Base-by-base conservation (phyloP, 805 yeast species). In the Scheffersomyces spartinae region DNA sequence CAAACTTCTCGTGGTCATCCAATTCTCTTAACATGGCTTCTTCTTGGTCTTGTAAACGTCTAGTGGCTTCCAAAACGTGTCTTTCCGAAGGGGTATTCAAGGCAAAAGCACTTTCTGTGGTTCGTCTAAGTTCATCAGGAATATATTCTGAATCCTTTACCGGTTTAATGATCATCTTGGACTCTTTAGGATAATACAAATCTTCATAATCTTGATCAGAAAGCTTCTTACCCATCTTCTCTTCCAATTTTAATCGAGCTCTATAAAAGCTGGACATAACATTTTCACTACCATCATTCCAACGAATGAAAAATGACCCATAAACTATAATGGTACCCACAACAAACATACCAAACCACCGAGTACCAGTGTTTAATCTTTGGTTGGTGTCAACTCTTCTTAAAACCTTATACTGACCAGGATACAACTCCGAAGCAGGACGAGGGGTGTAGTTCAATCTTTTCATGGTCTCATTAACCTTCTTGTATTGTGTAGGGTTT, bases 241-340 rank as follows among this genome's bases (percentile, higher is more conserved):
- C 74, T 42, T 80, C 70, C 23, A 66, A 23, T 19, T 66, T 51
- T 21, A 82, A 61, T 34, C 82, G 73, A 14, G 61, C 46, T 25
- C 88, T 50, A 47, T 81, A 73, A 25, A 79, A 71, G 20, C 67
- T 71, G 8, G 83, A 66, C 50, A 82, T 73, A 6, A 78, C 72
- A 40, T 82, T 75, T 30, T 82, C 88, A 34, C 69, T 68, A 3
- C 85, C 85, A 31, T 82, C 91, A 42, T 83, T 81, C 94, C 94
- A 82, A 26, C 84, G 58, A 46, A 75, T 69, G 52, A 81, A 74
- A 45, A 83, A 83, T 2, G 78, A 66, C 13, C 74, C 72, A 39
- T 74, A 77, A 1, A 68, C 44, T 14, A 69, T 49, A 6, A 77
- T 48, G 1, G 68, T 61, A 17, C 60, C 54, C 6, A 71, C 66